A percentile compares a stretch with the other conserved stretches of the same genome.
Conservation (phyloP, 2,329 filamentous ascomycete genomes). For the Annulohypoxylon truncatum region DNA sequence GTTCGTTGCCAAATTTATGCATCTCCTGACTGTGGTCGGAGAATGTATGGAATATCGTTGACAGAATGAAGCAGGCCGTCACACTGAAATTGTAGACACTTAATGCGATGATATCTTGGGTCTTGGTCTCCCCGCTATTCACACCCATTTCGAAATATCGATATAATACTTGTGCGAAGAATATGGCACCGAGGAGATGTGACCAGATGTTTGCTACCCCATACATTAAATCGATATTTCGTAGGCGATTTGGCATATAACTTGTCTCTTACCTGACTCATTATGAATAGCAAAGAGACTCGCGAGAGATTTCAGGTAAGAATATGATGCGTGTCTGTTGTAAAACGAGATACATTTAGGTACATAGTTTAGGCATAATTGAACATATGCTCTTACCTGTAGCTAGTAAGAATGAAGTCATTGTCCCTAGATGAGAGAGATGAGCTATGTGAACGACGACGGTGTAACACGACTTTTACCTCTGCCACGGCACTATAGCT, state of each 20-base stretch:
- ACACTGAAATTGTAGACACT: conserved; percentile 44
- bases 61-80: conserved; percentile 45
- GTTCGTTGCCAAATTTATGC: conserved; percentile 47
- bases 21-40: conserved; percentile 48
- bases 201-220: conserved; percentile 49
- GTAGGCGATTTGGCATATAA: not conserved
- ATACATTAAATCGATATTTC: not conserved
- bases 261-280: conserved; percentile 33
- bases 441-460: not conserved
- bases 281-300: conserved; percentile 40
- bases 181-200: conserved; percentile 44
- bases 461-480: not conserved
- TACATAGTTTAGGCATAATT: not conserved
- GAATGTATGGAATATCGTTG: conserved; percentile 46
- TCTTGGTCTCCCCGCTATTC: not conserved
- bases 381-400: conserved; percentile 27
- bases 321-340: conserved; percentile 35
- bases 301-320: conserved; percentile 23
- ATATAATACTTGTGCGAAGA: conserved; percentile 38
- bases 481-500: conserved; percentile 36
- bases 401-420: conserved; percentile 38
- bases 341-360: not conserved
- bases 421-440: conserved; percentile 34
- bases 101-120: conserved; percentile 36
- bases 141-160: conserved; percentile 24